phyloP scores from a whole-genome alignment of 148 eudicot genomes.

The Vaccinium vitisidaea region DNA sequence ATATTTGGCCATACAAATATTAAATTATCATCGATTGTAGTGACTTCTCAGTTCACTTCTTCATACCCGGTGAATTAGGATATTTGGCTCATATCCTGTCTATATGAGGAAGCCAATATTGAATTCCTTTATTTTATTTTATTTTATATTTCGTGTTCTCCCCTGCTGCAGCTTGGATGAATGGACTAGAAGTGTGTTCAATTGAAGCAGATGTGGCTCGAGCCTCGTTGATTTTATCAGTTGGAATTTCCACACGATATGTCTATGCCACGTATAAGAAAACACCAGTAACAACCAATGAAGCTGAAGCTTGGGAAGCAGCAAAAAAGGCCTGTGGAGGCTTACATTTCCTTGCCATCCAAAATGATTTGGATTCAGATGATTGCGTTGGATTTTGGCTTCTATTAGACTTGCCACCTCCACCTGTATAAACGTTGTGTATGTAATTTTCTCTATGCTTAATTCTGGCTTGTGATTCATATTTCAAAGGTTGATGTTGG shows the following conservation, averaged over 20 bases:
- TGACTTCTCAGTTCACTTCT: neutral
- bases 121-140: neutral
- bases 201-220: constrained; percentile 69
- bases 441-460: neutral
- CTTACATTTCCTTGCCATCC: constrained; percentile 91
- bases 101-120: neutral
- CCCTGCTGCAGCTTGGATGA: constrained; percentile 85
- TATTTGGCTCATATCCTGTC: neutral
- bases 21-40: neutral
- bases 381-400: constrained; percentile 97
- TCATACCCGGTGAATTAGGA: neutral
- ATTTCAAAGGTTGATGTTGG: neutral
- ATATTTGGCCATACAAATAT: neutral
- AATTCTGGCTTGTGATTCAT: neutral
- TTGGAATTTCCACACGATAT: constrained; percentile 78
- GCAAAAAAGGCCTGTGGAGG: constrained; percentile 85
- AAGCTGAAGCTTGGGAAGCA: constrained; percentile 98
- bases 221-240: constrained; percentile 64
- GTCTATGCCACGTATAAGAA: constrained; percentile 78
- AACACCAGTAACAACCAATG: constrained; percentile 56
- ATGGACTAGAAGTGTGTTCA: constrained; percentile 89
- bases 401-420: constrained; percentile 86
- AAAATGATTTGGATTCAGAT: constrained; percentile 77
- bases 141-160: neutral
- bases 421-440: constrained; percentile 55